Conservation (phyloP, 2,329 filamentous ascomycete species). For the Pseudopithomyces chartarum region DNA sequence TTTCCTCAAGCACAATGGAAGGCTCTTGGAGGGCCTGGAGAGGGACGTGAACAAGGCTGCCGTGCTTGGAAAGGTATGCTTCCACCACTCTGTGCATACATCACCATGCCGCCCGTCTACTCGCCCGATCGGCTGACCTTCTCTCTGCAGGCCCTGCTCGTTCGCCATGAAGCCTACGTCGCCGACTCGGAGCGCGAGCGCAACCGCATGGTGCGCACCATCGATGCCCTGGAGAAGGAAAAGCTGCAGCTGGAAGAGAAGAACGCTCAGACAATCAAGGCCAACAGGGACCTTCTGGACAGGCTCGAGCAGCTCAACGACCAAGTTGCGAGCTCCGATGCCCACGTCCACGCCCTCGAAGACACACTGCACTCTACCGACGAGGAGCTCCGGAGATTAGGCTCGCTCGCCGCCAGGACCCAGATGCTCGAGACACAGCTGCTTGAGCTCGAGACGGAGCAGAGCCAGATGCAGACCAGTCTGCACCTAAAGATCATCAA, state of each 20-base stretch:
- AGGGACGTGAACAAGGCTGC: constrained; percentile 87
- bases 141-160: constrained; percentile 80
- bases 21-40: constrained; percentile 79
- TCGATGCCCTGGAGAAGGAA: constrained; percentile 74
- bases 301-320: constrained; percentile 85
- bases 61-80: constrained; percentile 86
- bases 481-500: constrained; percentile 73
- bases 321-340: constrained; percentile 78
- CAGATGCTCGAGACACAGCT: constrained; percentile 82
- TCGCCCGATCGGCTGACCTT: constrained; percentile 64
- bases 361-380: constrained; percentile 78
- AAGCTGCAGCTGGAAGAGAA: constrained; percentile 72
- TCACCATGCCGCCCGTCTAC: not conserved
- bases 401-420: constrained; percentile 74
- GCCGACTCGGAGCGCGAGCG: constrained; percentile 88
- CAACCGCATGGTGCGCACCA: constrained; percentile 70
- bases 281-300: constrained; percentile 80
- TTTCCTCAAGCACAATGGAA: constrained; percentile 79
- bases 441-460: constrained; percentile 78
- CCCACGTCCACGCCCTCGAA: constrained; percentile 76
- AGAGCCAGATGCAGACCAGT: constrained; percentile 71
- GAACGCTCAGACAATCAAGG: constrained; percentile 79
- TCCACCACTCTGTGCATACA: constrained; percentile 11
- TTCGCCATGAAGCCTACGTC: constrained; percentile 93
- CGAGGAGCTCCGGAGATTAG: constrained; percentile 74